These are phyloP conservation scores for Arabis alpina DNA, from an alignment of 345 rosid genomes.

Conservation along the genomic window DNA sequence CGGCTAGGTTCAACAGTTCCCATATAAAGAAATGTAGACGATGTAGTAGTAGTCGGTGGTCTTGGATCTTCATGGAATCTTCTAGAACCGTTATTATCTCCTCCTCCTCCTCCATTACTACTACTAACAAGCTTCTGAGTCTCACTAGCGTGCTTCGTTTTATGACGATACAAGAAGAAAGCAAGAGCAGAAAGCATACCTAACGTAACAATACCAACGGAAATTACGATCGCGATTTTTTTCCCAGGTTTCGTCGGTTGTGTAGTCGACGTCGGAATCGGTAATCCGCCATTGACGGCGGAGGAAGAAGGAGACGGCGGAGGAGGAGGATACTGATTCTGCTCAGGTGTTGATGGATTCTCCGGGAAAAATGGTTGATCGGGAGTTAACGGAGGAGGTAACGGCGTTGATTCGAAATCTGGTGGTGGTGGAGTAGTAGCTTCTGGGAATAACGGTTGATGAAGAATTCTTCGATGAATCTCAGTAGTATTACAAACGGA, in stretches of 20 bases:
- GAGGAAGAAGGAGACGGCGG: slow-evolving; percentile 30
- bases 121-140: slow-evolving; percentile 65
- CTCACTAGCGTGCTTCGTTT: slow-evolving; percentile 60
- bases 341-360: slow-evolving; percentile 66
- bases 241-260: slow-evolving; percentile 77
- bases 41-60: slow-evolving; percentile 48
- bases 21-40: slow-evolving; percentile 79
- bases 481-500: slow-evolving; percentile 13
- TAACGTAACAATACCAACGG: slow-evolving; percentile 89
- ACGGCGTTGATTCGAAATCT: slow-evolving; percentile 43
- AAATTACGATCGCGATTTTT: slow-evolving; percentile 81
- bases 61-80: slow-evolving; percentile 57
- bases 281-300: slow-evolving; percentile 58
- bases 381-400: slow-evolving; percentile 61
- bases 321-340: slow-evolving; percentile 55
- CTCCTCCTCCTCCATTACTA: slow-evolving; percentile 35
- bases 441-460: slow-evolving; percentile 85
- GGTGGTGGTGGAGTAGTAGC: slow-evolving; percentile 62
- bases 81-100: slow-evolving; percentile 47
- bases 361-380: slow-evolving; percentile 95
- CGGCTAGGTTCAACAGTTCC: slow-evolving; percentile 85
- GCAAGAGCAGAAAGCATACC: slow-evolving; percentile 94
- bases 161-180: slow-evolving; percentile 83
- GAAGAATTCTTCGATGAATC: slow-evolving; percentile 69
- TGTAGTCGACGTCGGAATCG: slow-evolving; percentile 67